phyloP scores from a whole-genome alignment of 2,329 filamentous ascomycete species.

The Elsinoe arachidis region DNA sequence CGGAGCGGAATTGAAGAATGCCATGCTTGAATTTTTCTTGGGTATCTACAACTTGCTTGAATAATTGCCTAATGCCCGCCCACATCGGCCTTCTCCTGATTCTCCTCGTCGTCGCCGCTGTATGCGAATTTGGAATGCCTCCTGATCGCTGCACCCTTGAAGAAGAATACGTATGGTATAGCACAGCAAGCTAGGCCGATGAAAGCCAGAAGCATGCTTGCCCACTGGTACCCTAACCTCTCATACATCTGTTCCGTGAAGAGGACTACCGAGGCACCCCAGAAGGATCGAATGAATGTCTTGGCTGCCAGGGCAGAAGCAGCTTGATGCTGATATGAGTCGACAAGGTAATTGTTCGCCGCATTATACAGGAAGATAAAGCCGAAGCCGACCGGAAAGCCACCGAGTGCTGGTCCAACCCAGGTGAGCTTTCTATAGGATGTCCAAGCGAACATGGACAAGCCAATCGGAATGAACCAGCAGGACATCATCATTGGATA shows the following conservation, averaged over 20 bases:
- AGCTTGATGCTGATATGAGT: constrained; percentile 63
- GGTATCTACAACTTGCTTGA: background rate
- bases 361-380: constrained; percentile 28
- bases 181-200: constrained; percentile 67
- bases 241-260: constrained; percentile 31
- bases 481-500: constrained; percentile 59
- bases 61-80: background rate
- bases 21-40: background rate
- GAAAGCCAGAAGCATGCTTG: constrained; percentile 43
- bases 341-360: constrained; percentile 45
- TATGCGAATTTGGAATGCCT: constrained; percentile 65
- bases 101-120: constrained; percentile 43
- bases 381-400: constrained; percentile 26
- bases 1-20: background rate
- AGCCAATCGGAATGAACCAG: constrained; percentile 54
- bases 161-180: constrained; percentile 78
- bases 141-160: constrained; percentile 63
- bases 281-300: constrained; percentile 30
- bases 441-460: constrained; percentile 62
- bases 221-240: constrained; percentile 31
- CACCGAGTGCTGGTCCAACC: constrained; percentile 50
- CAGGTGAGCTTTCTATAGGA: constrained; percentile 59
- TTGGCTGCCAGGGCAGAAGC: constrained; percentile 42
- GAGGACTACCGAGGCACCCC: constrained; percentile 30
- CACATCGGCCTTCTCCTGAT: background rate